Base-by-base conservation (phyloP, 768 basidiomycete species). In the Cubamyces lactineus region DNA sequence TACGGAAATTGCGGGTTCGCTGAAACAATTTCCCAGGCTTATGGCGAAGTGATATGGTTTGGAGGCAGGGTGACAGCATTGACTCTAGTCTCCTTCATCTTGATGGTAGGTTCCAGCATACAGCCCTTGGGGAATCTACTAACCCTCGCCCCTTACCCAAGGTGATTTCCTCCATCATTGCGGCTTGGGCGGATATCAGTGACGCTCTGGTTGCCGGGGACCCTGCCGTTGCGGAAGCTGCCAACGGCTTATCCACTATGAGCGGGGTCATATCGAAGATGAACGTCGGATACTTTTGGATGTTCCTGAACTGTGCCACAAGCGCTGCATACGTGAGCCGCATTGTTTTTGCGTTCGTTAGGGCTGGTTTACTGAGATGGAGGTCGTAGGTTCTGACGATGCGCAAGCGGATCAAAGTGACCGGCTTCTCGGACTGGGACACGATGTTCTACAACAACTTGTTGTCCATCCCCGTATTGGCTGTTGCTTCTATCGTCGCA, bases 391-490 rank as follows among this genome's bases (percentile, higher is more conserved):
- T 97, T 41, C 82, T 99, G 51, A 82, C 92, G 42, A 98, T 98
- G 97, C 86, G 97, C 59, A 98, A 96, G 74, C 85, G 89, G 59
- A 98, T 99, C 80, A 98, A 98, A 78, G 74, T 81, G 43, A 98
- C 94, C 16, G 93, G 93, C 19, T 98, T 98, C 78, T 88, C 94
- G 51, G 96, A 99, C 70, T 97, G 95, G 96, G 96, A 98, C 71
- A 89, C 95, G 13, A 98, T 98, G 95, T 96, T 94, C 78, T 98
- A 98, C 80, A 97, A 96, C 79, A 99, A 98, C 74, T 73, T 98
- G 47, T 78, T 98, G 53, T 96, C 94, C 19, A 96, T 98, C 68
- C 97, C 97, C 5, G 87, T 98, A 41, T 79, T 99, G 46, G 81
- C 83, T 57, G 69, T 93, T 53, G 93, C 89, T 71, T 97, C 96